Evolutionary conservation across 106 monocot species (phyloP), one percentile per base, ranked within the genome.

Genomic region (Cymbidium sinense): DNA sequence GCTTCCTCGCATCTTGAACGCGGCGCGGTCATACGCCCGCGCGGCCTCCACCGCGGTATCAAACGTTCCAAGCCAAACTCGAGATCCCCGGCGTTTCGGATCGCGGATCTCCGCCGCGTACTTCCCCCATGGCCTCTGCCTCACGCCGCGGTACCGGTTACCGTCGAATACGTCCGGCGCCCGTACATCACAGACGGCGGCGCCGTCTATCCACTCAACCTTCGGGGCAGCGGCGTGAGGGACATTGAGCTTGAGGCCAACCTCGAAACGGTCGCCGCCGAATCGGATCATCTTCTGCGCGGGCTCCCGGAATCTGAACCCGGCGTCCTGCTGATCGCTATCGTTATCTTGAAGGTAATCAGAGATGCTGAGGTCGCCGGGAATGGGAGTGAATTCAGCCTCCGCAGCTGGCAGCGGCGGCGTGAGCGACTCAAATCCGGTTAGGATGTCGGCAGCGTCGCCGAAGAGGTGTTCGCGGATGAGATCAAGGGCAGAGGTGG

Each of bases 111-210:
- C 89, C 17, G 87, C 93, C 47, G 84, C 95, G 79, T 74, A 95
- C 80, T 95, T 95, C 31, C 95, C 95, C 95, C 95, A 95, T 28
- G 91, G 95, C 76, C 84, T 76, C 80, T 84, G 87, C 75, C 95
- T 80, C 47, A 95, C 95, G 0, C 95, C 95, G 9, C 95, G 79
- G 79, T 92, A 92, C 31, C 84, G 84, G 1, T 79, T 79, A 34
- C 82, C 86, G 34, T 82, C 81, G 65, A 29, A 2, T 2, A 21
- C 11, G 0, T 74, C 74, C 28, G 61, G 21, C 34, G 28, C 44
- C 37, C 75, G 75, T n/a, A 77, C 79, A 51, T 84, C 84, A 39
- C 82, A 79, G 18, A 33, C 76, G 34, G 70, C 20, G 0, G 70
- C 20, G 0, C 72, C 33, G 62, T 64, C 34, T 17, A 62, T n/a